Conservation (phyloP, 768 basidiomycete genomes). For the Calocybe indica region DNA sequence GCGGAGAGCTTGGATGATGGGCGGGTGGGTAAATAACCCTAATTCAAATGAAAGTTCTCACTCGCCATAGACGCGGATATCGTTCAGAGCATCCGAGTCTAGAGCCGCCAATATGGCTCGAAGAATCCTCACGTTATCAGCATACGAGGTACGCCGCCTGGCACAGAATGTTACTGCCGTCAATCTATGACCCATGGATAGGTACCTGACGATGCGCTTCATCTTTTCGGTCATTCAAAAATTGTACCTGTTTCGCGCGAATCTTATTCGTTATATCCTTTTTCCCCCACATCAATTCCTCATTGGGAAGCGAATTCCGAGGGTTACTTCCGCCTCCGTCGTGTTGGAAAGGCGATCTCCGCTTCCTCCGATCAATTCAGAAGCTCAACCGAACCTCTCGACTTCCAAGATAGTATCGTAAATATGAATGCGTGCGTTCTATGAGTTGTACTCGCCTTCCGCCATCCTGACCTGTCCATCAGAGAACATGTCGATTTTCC, state of each 20-base stretch:
- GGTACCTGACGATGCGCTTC: slow-evolving; percentile 22
- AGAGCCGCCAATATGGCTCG: slow-evolving; percentile 37
- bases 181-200: neutral
- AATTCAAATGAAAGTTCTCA: neutral
- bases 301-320: slow-evolving; percentile 40
- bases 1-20: slow-evolving; percentile 46
- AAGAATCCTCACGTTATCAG: slow-evolving; percentile 45
- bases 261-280: slow-evolving; percentile 65
- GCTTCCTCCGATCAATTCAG: slow-evolving; percentile 21
- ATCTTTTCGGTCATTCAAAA: slow-evolving; percentile 20
- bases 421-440: too few relatives aligned
- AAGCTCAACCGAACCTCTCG: too few relatives aligned
- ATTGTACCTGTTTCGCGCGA: slow-evolving; percentile 22
- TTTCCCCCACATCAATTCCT: slow-evolving; percentile 41
- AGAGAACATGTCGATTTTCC: too few relatives aligned
- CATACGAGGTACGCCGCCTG: slow-evolving; percentile 39
- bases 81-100: slow-evolving; percentile 35
- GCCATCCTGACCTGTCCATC: too few relatives aligned
- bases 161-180: neutral
- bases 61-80: slow-evolving; percentile 48
- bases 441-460: too few relatives aligned
- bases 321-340: slow-evolving; percentile 52
- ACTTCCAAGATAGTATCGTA: too few relatives aligned
- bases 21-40: slow-evolving; percentile 28
- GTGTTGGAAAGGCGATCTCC: slow-evolving; percentile 57